Conservation (phyloP, 2,329 filamentous ascomycete genomes). For the Chaetothyriales sp. region DNA sequence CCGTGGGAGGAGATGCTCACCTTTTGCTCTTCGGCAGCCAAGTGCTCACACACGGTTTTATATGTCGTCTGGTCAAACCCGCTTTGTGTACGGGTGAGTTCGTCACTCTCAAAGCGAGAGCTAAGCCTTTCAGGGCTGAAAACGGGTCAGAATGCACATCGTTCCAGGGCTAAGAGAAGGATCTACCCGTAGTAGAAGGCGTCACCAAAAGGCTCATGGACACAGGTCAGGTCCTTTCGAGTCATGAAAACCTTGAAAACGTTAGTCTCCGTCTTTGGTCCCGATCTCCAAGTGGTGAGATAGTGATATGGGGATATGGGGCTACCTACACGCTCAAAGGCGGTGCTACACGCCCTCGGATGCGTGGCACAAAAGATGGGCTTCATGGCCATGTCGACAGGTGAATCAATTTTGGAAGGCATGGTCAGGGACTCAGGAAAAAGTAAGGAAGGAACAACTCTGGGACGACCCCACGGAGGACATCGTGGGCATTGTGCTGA, state of each 20-base stretch:
- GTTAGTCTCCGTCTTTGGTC: conserved; percentile 5
- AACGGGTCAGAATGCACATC: conserved; percentile 6
- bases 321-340: conserved; percentile 70
- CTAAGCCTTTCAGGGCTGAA: conserved; percentile 74
- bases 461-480: not conserved
- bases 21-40: conserved; percentile 58
- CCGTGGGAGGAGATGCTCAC: conserved; percentile 33
- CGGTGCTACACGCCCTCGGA: conserved; percentile 86
- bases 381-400: conserved; percentile 29
- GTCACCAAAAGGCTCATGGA: conserved; percentile 94
- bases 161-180: not conserved
- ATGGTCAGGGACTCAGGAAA: not conserved
- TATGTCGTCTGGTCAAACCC: conserved; percentile 32
- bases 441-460: not conserved
- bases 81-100: conserved; percentile 29
- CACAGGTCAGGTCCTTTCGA: conserved; percentile 63
- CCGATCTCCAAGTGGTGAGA: too few species aligned
- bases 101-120: conserved; percentile 60
- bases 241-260: conserved; percentile 79
- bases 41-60: conserved; percentile 55
- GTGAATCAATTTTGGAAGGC: not conserved
- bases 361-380: conserved; percentile 89
- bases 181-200: conserved; percentile 58
- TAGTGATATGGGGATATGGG: conserved; percentile 1
- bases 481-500: not conserved